A percentile compares a stretch with the other conserved stretches of the same genome.
These are phyloP conservation scores for Nasturtium officinale DNA, from an alignment of 345 rosid genomes.

Conservation along the genomic window DNA sequence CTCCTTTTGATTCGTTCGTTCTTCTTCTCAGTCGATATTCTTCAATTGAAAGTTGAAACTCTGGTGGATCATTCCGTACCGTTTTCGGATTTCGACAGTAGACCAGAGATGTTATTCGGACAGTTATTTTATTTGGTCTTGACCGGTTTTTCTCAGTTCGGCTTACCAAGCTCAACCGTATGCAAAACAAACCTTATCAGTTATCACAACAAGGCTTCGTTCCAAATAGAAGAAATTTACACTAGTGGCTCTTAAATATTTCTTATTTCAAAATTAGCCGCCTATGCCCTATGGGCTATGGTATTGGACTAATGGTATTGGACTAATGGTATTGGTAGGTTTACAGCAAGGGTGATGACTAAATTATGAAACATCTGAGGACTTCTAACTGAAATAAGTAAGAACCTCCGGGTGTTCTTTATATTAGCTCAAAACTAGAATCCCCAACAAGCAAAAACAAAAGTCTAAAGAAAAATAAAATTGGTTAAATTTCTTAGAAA, in stretches of 20 bases:
- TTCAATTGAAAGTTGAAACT: constrained; percentile 13
- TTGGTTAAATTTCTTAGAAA: constrained; percentile 5
- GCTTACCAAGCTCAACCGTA: background rate
- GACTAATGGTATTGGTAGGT: no score
- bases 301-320: no score
- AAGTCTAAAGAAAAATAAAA: background rate
- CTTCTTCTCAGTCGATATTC: constrained; percentile 26
- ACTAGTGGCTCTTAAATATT: background rate
- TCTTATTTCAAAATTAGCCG: background rate
- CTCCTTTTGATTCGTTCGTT: constrained; percentile 20
- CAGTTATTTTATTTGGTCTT: constrained; percentile 1
- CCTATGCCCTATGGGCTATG: background rate
- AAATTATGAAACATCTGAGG: constrained; percentile 4
- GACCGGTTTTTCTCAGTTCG: background rate
- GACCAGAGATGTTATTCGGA: background rate
- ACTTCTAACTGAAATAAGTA: background rate
- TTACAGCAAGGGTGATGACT: background rate
- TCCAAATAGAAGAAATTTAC: background rate
- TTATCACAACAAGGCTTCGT: background rate
- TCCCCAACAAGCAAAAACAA: constrained; percentile 16
- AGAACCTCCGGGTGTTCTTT: background rate
- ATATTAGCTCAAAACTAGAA: constrained; percentile 2
- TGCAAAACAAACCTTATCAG: background rate
- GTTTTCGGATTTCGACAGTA: background rate
- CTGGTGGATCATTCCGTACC: constrained; percentile 17